Conservation (phyloP, 441 rosid species). For the Euphorbia corollata region DNA sequence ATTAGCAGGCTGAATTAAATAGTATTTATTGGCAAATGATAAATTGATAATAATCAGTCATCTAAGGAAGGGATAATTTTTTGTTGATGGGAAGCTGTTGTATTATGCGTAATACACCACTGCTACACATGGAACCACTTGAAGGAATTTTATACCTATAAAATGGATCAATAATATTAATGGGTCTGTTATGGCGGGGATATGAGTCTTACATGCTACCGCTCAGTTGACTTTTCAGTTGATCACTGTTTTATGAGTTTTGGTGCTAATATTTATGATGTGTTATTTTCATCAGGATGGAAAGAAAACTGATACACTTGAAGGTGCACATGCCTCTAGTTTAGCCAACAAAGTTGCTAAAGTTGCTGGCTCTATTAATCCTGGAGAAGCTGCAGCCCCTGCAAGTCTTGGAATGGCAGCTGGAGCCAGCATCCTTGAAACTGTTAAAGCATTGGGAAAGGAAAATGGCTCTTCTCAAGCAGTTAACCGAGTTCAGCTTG, state of each 20-base stretch:
- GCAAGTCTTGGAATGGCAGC: slow-evolving; percentile 96
- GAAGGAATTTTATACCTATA: neutral
- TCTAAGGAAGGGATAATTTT: neutral
- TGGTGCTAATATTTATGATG: slow-evolving; percentile 2
- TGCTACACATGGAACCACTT: neutral
- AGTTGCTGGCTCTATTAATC: slow-evolving; percentile 53
- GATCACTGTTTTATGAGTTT: neutral
- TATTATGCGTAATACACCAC: neutral
- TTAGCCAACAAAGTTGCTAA: slow-evolving; percentile 85
- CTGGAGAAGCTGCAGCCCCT: slow-evolving; percentile 81
- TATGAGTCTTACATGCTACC: neutral
- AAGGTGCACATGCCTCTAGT: slow-evolving; percentile 90
- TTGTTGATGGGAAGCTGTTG: neutral
- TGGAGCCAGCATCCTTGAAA: slow-evolving; percentile 63
- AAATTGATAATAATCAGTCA: neutral
- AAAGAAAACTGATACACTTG: slow-evolving; percentile 62
- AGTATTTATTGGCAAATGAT: neutral
- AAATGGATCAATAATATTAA: neutral
- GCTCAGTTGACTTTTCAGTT: neutral
- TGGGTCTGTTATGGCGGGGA: neutral
- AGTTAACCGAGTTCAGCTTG: slow-evolving; percentile 32
- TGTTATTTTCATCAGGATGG: slow-evolving; percentile 50
- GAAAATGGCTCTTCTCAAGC: slow-evolving; percentile 38
- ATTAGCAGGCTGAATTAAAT: neutral
- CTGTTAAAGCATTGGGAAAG: slow-evolving; percentile 59